phyloP scores from a whole-genome alignment of 495 filamentous ascomycete genomes.

The Rostrohypoxylon terebratum region DNA sequence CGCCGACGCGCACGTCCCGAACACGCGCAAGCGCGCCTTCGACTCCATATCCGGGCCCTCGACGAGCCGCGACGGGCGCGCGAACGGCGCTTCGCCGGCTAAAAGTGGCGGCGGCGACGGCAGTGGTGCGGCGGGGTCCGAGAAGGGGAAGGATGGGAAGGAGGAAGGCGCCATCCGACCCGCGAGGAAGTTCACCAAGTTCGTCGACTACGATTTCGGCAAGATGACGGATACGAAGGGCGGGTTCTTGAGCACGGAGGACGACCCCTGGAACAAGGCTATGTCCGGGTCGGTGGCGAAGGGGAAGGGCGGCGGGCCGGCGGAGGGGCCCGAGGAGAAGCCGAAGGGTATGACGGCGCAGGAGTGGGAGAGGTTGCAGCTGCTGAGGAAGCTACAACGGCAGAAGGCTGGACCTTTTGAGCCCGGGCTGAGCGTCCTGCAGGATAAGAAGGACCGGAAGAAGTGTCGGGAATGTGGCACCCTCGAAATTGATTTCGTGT shows the following conservation, averaged over 20 bases:
- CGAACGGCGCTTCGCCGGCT: conserved; percentile 43
- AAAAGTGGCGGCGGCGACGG: too few relatives aligned
- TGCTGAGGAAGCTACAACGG: conserved; percentile 73
- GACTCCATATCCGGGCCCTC: conserved; percentile 72
- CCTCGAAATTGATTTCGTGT: conserved; percentile 93
- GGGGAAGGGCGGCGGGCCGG: conserved; percentile 42
- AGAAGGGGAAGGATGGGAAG: conserved; percentile 50
- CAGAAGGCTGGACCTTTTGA: conserved; percentile 87
- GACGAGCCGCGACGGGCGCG: conserved; percentile 75
- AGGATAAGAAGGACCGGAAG: conserved; percentile 71
- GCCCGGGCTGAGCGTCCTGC: conserved; percentile 79
- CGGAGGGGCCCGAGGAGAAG: conserved; percentile 68
- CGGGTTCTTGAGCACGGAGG: conserved; percentile 85
- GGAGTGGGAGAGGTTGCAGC: conserved; percentile 89
- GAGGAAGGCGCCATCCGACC: conserved; percentile 72
- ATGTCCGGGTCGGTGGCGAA: conserved; percentile 65
- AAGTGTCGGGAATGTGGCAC: conserved; percentile 84
- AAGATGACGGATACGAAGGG: conserved; percentile 99
- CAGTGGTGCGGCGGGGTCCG: conserved; percentile 43
- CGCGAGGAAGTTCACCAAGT: conserved; percentile 86
- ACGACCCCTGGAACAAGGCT: conserved; percentile 89
- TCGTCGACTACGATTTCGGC: conserved; percentile 95
- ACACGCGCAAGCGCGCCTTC: conserved; percentile 64
- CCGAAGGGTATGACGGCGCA: conserved; percentile 81
- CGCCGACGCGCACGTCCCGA: conserved; percentile 52